Conservation (phyloP, 805 yeast species). For the Tetrapisispora phaffii region DNA sequence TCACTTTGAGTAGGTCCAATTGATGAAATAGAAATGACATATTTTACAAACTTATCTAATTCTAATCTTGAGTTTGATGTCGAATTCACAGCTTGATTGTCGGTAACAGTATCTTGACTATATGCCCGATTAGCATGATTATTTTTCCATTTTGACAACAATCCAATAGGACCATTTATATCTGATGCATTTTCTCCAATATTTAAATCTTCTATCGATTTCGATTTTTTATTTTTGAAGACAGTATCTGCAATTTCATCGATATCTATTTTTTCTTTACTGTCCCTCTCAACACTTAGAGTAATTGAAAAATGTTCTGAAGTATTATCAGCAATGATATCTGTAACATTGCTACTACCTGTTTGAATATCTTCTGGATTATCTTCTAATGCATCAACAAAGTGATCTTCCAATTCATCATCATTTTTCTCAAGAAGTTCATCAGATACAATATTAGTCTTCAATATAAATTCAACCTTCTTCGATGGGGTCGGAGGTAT, state of each 20-base stretch:
- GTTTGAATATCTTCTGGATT: background rate
- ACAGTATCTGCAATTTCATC: background rate
- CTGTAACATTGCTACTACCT: background rate
- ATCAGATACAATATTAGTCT: constrained; percentile 22
- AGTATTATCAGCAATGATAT: background rate
- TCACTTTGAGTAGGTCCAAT: constrained; percentile 13
- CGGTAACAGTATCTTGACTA: too few species aligned
- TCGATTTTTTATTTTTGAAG: background rate
- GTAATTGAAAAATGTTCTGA: background rate
- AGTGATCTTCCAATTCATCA: background rate
- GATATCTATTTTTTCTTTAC: background rate
- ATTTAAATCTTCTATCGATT: background rate
- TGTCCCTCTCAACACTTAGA: background rate
- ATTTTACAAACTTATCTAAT: constrained; percentile 30
- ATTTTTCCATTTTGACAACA: constrained; percentile 25
- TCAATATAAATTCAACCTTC: constrained; percentile 40
- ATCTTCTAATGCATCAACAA: background rate
- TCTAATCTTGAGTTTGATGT: constrained; percentile 15
- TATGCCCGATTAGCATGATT: constrained; percentile 20
- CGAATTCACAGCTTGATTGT: background rate
- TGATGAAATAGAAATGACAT: constrained; percentile 30
- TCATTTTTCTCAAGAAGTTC: background rate
- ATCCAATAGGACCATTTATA: constrained; percentile 18
- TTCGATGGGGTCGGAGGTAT: constrained; percentile 63
- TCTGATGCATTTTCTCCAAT: background rate